phyloP scores from a whole-genome alignment of 805 yeast genomes.

The Candida sanyiensis region DNA sequence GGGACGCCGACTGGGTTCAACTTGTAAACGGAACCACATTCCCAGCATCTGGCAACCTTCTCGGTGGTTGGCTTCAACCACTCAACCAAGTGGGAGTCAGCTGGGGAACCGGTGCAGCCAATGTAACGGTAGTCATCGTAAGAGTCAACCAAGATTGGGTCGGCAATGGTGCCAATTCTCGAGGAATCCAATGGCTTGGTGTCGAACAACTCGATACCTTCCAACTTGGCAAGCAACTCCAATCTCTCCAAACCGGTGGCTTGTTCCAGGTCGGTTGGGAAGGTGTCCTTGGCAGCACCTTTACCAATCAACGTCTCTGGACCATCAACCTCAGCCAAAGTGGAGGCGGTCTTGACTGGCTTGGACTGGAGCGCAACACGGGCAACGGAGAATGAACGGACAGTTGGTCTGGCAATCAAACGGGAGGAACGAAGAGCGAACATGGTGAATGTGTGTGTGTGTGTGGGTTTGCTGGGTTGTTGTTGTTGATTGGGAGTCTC shows the following conservation, averaged over 20 bases:
- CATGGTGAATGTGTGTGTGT: slow-evolving; percentile 18
- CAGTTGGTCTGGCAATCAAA: slow-evolving; percentile 27
- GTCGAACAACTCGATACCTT: slow-evolving; percentile 94
- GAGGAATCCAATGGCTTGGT: slow-evolving; percentile 79
- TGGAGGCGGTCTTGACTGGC: slow-evolving; percentile 51
- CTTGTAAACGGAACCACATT: slow-evolving; percentile 93
- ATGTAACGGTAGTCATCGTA: slow-evolving; percentile 91
- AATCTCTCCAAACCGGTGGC: slow-evolving; percentile 98
- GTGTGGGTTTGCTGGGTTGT: no score
- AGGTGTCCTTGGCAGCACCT: slow-evolving; percentile 79
- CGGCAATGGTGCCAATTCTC: slow-evolving; percentile 84
- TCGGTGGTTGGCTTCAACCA: slow-evolving; percentile 88
- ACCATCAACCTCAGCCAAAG: slow-evolving; percentile 73
- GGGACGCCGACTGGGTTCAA: slow-evolving; percentile 84
- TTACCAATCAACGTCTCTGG: slow-evolving; percentile 77
- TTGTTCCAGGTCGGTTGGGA: slow-evolving; percentile 93
- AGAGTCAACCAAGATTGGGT: slow-evolving; percentile 86
- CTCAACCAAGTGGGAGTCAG: slow-evolving; percentile 82
- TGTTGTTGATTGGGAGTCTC: slow-evolving; percentile 11
- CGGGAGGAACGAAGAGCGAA: slow-evolving; percentile 33
- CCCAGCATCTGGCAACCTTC: slow-evolving; percentile 94
- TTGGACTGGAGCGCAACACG: slow-evolving; percentile 25
- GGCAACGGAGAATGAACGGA: slow-evolving; percentile 30
- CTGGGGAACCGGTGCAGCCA: slow-evolving; percentile 96
- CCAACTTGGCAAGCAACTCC: slow-evolving; percentile 87